Base-by-base conservation (phyloP, 2,329 filamentous ascomycete genomes). In the Fusarium verticillioides region DNA sequence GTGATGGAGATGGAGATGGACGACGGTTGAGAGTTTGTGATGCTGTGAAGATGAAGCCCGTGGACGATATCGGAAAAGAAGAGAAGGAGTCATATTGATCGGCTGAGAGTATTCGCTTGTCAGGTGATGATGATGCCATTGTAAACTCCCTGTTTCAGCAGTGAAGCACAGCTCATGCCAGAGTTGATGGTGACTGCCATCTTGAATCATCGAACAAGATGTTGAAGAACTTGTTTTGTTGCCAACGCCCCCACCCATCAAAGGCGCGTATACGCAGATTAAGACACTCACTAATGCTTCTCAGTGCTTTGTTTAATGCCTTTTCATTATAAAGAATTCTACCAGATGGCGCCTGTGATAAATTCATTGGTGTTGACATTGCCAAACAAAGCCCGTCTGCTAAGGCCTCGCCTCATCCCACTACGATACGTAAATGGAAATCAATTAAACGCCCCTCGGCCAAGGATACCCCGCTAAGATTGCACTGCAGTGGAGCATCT, bases 381-480 rank as follows among this genome's bases (percentile, higher is more conserved):
- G 10, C 32, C 40, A 18, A 40, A 56, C 46, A 23, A 34, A 53
- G 36, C 28, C 47, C 12, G 28, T 23, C 42, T 56, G 30, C 12
- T 58, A n/a, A 37, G 28, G 28, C 43, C 26, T 50, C 40, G 42
- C 54, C 44, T 63, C 36, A 37, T 63, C 50, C 39, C 53, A 43
- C 63, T 34, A 40, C 18, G 50, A 13, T 21, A 26, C 40, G 32
- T 58, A 44, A 44, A 56, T 36, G 49, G 50, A 44, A 43, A 49
- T 65, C 70, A 73, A 73, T 74, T 72, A 73, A 70, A 73, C 57
- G 54, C 59, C 46, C 40, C 44, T 44, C 39, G 26, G 39, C 26
- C 70, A 59, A 56, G 70, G 67, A 62, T 73, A 72, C 70, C 70
- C 70, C 70, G 70, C 70, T 74, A 63, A 39, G 42, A 68, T 46